Conservation (phyloP, 2,329 filamentous ascomycete genomes). For the Cylindrodendrum hubeiense region DNA sequence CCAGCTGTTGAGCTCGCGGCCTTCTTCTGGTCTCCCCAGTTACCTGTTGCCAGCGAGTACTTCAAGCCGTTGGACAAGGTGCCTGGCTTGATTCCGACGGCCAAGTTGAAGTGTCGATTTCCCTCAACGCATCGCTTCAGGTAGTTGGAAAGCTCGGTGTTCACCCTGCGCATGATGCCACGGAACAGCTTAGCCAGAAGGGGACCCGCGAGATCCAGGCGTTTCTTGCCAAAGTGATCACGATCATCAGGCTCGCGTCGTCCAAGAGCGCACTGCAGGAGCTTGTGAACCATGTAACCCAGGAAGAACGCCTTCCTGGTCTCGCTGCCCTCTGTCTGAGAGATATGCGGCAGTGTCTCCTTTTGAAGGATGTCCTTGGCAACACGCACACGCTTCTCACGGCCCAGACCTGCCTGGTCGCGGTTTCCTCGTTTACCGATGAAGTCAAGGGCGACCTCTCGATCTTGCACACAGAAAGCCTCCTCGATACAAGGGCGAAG, state of each 20-base stretch:
- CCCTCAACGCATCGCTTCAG: conserved; percentile 93
- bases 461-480: conserved; percentile 94
- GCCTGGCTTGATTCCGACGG: conserved; percentile 89
- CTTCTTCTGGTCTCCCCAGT: conserved; percentile 99
- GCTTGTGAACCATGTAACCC: conserved; percentile 98
- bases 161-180: conserved; percentile 89
- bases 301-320: conserved; percentile 98
- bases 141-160: conserved; percentile 90
- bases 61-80: conserved; percentile 95
- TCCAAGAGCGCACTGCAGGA: conserved; percentile 92
- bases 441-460: conserved; percentile 92
- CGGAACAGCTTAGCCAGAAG: conserved; percentile 97
- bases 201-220: conserved; percentile 93
- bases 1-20: conserved; percentile 94
- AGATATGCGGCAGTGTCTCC: conserved; percentile 96
- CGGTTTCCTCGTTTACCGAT: conserved; percentile 91
- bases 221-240: conserved; percentile 99
- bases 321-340: conserved; percentile 92
- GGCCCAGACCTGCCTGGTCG: conserved; percentile 71
- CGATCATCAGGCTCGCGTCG: conserved; percentile 95
- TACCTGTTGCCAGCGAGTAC: conserved; percentile 96
- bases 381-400: conserved; percentile 91
- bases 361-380: conserved; percentile 96
- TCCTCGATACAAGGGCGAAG: conserved; percentile 97
- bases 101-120: conserved; percentile 89